A percentile compares a stretch with the other conserved stretches of the same genome.
Conservation (phyloP, 148 eudicot species). For the Tetragonia tetragonoides region DNA sequence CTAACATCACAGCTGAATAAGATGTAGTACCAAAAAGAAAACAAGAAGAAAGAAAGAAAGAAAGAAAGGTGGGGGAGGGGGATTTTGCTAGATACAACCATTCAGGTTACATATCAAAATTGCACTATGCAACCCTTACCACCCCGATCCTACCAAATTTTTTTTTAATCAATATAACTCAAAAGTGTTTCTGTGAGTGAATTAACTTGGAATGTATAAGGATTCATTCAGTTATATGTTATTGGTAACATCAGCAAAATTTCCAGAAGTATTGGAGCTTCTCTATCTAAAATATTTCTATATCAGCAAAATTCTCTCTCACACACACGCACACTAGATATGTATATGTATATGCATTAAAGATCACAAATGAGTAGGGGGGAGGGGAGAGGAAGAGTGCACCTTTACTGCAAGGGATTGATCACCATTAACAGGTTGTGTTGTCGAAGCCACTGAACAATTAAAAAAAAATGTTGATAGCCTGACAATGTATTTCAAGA, state of each 20-base stretch:
- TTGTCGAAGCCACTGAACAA: conserved; percentile 29
- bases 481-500: neutral
- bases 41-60: neutral
- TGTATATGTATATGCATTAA: too few species aligned
- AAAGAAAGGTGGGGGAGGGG: neutral
- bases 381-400: conserved; percentile 8
- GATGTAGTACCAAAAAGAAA: neutral
- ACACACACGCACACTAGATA: too few species aligned
- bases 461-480: neutral
- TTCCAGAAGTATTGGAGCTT: neutral
- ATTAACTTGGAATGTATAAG: too few species aligned
- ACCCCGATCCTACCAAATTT: too few species aligned
- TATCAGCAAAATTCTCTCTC: too few species aligned
- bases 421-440: conserved; percentile 19
- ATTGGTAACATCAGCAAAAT: neutral
- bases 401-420: conserved; percentile 43
- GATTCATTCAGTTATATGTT: neutral
- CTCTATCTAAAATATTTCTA: too few species aligned
- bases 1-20: neutral
- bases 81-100: too few species aligned
- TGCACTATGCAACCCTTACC: too few species aligned
- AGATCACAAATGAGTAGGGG: neutral
- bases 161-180: too few species aligned
- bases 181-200: too few species aligned
- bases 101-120: too few species aligned